Evolutionary conservation across 2,329 filamentous ascomycete genomes (phyloP).

Genomic region (Sporothrix brunneoviolacea): DNA sequence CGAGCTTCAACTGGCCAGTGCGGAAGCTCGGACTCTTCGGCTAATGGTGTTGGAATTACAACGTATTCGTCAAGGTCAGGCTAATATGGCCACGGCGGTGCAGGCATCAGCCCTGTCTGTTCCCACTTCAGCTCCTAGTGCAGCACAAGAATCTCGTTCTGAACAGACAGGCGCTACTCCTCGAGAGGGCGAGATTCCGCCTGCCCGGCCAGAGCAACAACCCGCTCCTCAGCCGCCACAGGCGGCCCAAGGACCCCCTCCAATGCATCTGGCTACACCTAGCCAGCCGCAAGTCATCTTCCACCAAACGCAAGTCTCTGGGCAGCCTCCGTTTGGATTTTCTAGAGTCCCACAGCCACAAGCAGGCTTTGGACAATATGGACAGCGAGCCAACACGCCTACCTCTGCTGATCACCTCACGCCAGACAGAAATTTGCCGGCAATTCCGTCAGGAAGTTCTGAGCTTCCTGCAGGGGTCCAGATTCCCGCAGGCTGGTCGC

Average conservation of each 20-base stretch:
- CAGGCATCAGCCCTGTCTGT: neutral
- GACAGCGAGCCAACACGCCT: constrained; percentile 33
- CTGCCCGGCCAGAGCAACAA: too few relatives aligned
- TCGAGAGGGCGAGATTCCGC: too few relatives aligned
- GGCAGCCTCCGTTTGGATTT: neutral
- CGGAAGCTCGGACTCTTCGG: constrained; percentile 63
- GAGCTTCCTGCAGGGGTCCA: constrained; percentile 58
- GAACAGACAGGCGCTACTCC: too few relatives aligned
- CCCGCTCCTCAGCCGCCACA: too few relatives aligned
- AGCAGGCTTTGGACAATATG: constrained; percentile 10
- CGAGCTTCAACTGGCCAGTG: constrained; percentile 52
- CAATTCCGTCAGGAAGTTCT: constrained; percentile 53
- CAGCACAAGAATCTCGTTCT: too few relatives aligned
- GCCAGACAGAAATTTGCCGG: constrained; percentile 36
- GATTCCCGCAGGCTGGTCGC: constrained; percentile 58
- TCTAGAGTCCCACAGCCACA: neutral
- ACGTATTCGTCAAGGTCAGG: constrained; percentile 46
- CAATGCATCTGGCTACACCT: too few relatives aligned
- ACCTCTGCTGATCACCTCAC: constrained; percentile 41
- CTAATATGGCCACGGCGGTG: neutral
- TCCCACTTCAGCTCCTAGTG: neutral
- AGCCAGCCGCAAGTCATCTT: too few relatives aligned
- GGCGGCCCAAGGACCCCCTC: too few relatives aligned
- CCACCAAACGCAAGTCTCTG: neutral
- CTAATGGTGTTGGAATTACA: constrained; percentile 61